phyloP scores from a whole-genome alignment of 306 rosid genomes.

The Rubus idaeus region DNA sequence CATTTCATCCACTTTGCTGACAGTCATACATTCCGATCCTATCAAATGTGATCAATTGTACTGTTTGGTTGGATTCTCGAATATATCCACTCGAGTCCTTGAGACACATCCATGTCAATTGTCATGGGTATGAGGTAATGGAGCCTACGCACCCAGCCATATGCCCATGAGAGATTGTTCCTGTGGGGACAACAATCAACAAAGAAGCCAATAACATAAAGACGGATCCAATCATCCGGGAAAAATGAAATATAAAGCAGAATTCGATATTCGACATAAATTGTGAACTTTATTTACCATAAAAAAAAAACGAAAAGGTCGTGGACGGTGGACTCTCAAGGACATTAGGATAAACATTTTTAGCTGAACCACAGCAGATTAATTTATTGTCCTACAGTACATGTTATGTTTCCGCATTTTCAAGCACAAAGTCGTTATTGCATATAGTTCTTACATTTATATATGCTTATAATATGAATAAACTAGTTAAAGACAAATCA shows the following conservation, averaged over 20 bases:
- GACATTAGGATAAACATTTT: no score
- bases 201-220: background rate
- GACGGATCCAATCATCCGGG: background rate
- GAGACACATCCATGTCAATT: background rate
- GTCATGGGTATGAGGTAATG: background rate
- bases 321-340: no score
- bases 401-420: no score
- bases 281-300: no score
- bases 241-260: background rate
- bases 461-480: no score
- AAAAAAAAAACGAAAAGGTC: no score
- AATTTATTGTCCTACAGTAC: no score
- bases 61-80: background rate
- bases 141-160: background rate
- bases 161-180: background rate
- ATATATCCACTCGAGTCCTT: conserved; percentile 3
- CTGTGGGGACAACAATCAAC: background rate
- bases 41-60: background rate
- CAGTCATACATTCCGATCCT: background rate
- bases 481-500: no score
- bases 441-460: no score
- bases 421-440: no score
- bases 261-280: no score
- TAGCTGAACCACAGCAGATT: no score
- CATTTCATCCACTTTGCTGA: background rate